A percentile compares a stretch with the other conserved stretches of the same genome.
phyloP scores from a whole-genome alignment of 2,329 filamentous ascomycete genomes.

The Diplodia intermedia region DNA sequence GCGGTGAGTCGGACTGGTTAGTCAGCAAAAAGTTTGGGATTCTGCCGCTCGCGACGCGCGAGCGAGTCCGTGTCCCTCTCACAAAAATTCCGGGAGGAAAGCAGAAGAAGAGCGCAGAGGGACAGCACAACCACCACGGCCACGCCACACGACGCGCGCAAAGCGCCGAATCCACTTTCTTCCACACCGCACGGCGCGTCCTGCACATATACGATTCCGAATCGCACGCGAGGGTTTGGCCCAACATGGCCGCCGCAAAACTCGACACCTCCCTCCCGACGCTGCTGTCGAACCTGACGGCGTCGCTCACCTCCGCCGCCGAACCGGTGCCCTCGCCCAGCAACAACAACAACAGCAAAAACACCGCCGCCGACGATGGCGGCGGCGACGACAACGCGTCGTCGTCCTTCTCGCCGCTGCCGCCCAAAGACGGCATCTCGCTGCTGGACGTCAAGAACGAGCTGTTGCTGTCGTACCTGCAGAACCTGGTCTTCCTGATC shows the following conservation, averaged over 20 bases:
- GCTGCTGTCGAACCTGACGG: slow-evolving; percentile 55
- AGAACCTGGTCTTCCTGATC: slow-evolving; percentile 89
- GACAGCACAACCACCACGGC: background rate
- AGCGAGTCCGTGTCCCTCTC: no score
- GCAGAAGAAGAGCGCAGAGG: no score
- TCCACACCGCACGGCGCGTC: background rate
- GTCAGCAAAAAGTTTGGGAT: slow-evolving; percentile 6
- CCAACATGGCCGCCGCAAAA: slow-evolving; percentile 34
- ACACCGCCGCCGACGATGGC: background rate
- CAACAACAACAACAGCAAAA: no score
- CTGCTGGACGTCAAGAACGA: slow-evolving; percentile 97
- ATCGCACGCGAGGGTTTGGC: background rate
- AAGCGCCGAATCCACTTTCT: background rate
- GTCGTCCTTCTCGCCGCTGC: slow-evolving; percentile 58
- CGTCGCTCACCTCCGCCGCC: slow-evolving; percentile 69
- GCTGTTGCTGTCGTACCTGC: slow-evolving; percentile 92
- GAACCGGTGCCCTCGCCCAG: slow-evolving; percentile 51
- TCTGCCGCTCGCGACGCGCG: background rate
- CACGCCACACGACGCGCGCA: background rate
- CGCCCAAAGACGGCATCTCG: slow-evolving; percentile 87
- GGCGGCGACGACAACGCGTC: slow-evolving; percentile 43
- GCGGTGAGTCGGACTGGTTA: background rate
- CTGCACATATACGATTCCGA: background rate
- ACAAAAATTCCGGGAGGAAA: background rate
- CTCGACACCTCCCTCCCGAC: slow-evolving; percentile 48